Evolutionary conservation across 2,329 filamentous ascomycete species (phyloP), one percentile per base, ranked within the genome.

Genomic region (Aspergillus vadensis): DNA sequence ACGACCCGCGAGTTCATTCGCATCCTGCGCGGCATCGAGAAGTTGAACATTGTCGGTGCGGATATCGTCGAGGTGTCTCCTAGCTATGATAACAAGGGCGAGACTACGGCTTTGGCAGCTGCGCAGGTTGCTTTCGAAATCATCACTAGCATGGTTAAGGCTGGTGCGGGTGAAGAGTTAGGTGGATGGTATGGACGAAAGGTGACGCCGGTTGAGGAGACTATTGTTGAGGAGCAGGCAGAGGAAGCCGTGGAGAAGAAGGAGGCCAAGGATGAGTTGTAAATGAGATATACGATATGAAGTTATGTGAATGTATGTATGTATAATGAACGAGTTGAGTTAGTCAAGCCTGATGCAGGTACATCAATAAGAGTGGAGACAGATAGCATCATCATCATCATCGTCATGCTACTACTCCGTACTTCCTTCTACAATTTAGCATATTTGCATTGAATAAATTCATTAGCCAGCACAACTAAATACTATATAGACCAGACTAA

Each of bases 51-150:
- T 4, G 91, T 97, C 3, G 93, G 92, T 1, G 93, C 92, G 0
- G 93, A 97, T 77, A 86, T 97, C 52, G 93, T 97, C 5, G 93
- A 97, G 81, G 91, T 96, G 8, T 87, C 89, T 47, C 92, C 92
- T 0, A 90, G 90, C 12, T 97, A 96, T 72, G 91, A 97, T 80
- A 88, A 89, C 10, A 80, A 80, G 6, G 91, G 88, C 1, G 92
- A 96, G 79, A 88, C 88, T 70, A 97, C 92, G 41, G 90, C 91
- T 12, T 77, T 96, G 65, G 91, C 91, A 15, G 92, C 87, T 2
- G 91, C 91, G 43, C 92, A 96, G 82, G 85, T 96, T 41, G 91
- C 86, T 0, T 96, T 89, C 74, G 92, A 96, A 80, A 84, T 96
- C n/a, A 75, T 96, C 73, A 96, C 88, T 41, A 82, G 78, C 63